Evolutionary conservation across 352 stramenopile species (phyloP), one percentile per base, ranked within the genome.

Genomic region (Elongisporangium prolatum): DNA sequence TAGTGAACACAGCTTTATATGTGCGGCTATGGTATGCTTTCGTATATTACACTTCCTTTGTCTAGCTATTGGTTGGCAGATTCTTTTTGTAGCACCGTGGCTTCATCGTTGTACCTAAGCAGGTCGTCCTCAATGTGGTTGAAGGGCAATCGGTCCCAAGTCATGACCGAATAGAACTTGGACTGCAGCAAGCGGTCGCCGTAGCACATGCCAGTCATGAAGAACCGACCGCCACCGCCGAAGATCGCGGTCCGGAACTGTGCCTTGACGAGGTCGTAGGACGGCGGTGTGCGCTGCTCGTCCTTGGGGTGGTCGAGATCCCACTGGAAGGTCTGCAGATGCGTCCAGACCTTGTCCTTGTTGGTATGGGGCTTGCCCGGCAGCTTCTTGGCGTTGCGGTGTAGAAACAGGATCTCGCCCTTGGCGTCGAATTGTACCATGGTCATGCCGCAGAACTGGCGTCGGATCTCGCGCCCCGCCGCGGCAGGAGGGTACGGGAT

Each of bases 351-450:
- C 21, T 69, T 62, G 21, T 72, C 65, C 13, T 38, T 66, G n/a
- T 57, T 50, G 38, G 63, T 63, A n/a, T 67, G 28, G 28, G 28
- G 4, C 28, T 40, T 50, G 20, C 69, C 65, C 13, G 62, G 49
- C 1, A 76, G 67, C 52, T 86, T 88, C 50, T 60, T 62, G 18
- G 63, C 57, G 16, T 88, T 88, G n/a, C 75, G 71, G 53, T 88
- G 77, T 40, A 88, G 54, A 28, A 88, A 88, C 17, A 84, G 50
- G 3, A 84, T 54, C 0, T 73, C 56, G 0, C 68, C 48, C 6
- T 28, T n/a, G 11, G 68, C 56, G 28, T 76, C 68, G 48, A 64
- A 62, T 48, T 78, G 70, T 34, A 71, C 71, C 76, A 87, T 82
- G 13, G 74, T 72, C 47, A 84, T 59, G 2, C 75, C 77, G 38